phyloP scores from a whole-genome alignment of 192 early-diverging fungal species.

The Tieghemiomyces parasiticus region DNA sequence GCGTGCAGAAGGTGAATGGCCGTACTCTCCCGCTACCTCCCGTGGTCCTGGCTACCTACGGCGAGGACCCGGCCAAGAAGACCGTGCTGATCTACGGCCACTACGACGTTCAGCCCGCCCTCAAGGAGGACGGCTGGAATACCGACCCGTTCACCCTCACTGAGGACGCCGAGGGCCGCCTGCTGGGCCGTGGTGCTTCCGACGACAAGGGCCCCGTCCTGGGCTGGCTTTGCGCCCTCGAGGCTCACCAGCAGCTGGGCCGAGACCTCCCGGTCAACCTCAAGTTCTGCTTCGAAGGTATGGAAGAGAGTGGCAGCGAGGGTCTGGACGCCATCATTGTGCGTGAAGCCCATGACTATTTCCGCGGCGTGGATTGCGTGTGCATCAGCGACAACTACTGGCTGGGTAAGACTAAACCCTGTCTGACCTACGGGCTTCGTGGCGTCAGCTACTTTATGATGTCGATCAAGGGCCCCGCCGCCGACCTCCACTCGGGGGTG shows the following conservation, averaged over 20 bases:
- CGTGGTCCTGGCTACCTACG: constrained; percentile 81
- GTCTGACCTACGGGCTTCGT: constrained; percentile 95
- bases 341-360: constrained; percentile 76
- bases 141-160: constrained; percentile 80
- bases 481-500: constrained; percentile 93
- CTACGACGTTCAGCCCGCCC: constrained; percentile 95
- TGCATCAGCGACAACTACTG: constrained; percentile 99
- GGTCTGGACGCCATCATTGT: constrained; percentile 85
- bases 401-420: constrained; percentile 90
- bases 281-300: constrained; percentile 97
- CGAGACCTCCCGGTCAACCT: constrained; percentile 89
- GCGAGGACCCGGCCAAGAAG: constrained; percentile 82
- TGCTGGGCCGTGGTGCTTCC: constrained; percentile 83
- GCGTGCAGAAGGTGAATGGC: constrained; percentile 76
- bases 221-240: constrained; percentile 90
- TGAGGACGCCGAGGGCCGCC: constrained; percentile 67
- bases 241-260: constrained; percentile 81
- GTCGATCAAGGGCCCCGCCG: constrained; percentile 61
- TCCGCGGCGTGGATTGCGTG: constrained; percentile 85
- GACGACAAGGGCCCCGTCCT: constrained; percentile 99
- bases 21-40: constrained; percentile 69
- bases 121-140: constrained; percentile 76
- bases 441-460: constrained; percentile 49
- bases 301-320: constrained; percentile 78
- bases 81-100: constrained; percentile 95